Evolutionary conservation across 2,329 filamentous ascomycete species (phyloP).

Genomic region (Lachnellula cervina): DNA sequence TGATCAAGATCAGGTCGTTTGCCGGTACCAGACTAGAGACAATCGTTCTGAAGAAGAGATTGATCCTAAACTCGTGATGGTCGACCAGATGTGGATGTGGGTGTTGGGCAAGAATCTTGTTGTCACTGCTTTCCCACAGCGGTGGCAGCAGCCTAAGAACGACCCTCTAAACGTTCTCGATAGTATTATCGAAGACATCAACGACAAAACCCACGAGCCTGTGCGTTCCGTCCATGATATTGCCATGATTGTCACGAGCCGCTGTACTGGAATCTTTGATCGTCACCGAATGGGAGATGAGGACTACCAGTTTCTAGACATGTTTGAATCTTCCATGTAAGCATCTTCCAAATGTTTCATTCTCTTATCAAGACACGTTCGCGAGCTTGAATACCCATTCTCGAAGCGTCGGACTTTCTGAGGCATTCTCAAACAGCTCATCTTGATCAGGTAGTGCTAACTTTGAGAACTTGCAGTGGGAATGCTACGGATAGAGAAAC

Average conservation of each 20-base stretch:
- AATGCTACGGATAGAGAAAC: constrained; percentile 25
- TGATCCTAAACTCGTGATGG: constrained; percentile 36
- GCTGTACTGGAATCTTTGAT: constrained; percentile 39
- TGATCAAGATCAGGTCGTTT: constrained; percentile 33
- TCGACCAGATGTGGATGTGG: constrained; percentile 43
- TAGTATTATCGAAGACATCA: constrained; percentile 27
- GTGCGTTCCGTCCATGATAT: constrained; percentile 39
- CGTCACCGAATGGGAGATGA: constrained; percentile 26
- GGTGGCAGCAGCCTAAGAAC: constrained; percentile 40
- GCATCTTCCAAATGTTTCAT: too few species aligned
- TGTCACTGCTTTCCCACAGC: constrained; percentile 31
- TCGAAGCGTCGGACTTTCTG: too few species aligned
- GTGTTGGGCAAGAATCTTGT: constrained; percentile 33
- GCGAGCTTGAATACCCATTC: too few species aligned
- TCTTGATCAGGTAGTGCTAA: too few species aligned
- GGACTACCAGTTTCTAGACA: constrained; percentile 27
- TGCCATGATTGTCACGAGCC: constrained; percentile 38
- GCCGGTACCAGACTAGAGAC: constrained; percentile 22
- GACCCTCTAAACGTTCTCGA: constrained; percentile 40
- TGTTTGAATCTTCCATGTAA: constrained; percentile 25
- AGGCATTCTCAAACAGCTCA: too few species aligned
- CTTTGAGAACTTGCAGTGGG: constrained; percentile 1
- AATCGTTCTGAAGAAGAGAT: constrained; percentile 5
- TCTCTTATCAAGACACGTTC: too few species aligned
- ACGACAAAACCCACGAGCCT: constrained; percentile 29